phyloP scores from a whole-genome alignment of 176 grass and related monocot species.

The Zizania latifolia region DNA sequence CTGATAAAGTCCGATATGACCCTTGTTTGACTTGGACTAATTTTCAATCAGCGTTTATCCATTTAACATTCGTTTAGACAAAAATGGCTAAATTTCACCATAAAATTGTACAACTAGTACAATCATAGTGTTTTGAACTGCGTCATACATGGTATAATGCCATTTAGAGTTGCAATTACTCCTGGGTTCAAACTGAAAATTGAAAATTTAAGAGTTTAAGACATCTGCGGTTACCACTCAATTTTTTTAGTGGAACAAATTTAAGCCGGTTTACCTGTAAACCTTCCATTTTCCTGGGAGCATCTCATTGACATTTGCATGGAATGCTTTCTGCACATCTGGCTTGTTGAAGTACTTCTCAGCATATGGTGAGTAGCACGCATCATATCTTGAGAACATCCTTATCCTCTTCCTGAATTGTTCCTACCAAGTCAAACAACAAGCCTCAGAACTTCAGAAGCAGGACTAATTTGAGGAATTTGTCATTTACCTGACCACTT shows the following conservation, averaged over 20 bases:
- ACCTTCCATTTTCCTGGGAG: constrained; percentile 54
- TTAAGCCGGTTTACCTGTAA: constrained; percentile 48
- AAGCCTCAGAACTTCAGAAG: constrained; percentile 12
- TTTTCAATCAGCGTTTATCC: not conserved
- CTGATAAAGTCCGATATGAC: not conserved
- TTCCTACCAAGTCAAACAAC: constrained; percentile 34
- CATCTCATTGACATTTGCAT: constrained; percentile 51
- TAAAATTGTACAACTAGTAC: not conserved
- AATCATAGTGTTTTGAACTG: not conserved
- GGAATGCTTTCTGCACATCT: constrained; percentile 60
- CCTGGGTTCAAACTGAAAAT: not conserved
- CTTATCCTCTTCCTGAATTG: constrained; percentile 48
- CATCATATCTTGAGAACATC: constrained; percentile 69
- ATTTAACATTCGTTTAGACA: not conserved
- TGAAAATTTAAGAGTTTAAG: not conserved
- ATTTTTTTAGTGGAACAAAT: not conserved
- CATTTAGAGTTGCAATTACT: not conserved
- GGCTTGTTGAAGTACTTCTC: constrained; percentile 71
- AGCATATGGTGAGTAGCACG: constrained; percentile 74
- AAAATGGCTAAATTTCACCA: not conserved
- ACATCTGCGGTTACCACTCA: not conserved
- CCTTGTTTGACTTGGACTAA: not conserved
- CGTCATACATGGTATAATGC: not conserved
- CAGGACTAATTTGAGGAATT: not conserved
- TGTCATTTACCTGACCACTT: constrained; percentile 27